phyloP scores from a whole-genome alignment of 2,329 filamentous ascomycete species.

The Paecilomyces sp. region DNA sequence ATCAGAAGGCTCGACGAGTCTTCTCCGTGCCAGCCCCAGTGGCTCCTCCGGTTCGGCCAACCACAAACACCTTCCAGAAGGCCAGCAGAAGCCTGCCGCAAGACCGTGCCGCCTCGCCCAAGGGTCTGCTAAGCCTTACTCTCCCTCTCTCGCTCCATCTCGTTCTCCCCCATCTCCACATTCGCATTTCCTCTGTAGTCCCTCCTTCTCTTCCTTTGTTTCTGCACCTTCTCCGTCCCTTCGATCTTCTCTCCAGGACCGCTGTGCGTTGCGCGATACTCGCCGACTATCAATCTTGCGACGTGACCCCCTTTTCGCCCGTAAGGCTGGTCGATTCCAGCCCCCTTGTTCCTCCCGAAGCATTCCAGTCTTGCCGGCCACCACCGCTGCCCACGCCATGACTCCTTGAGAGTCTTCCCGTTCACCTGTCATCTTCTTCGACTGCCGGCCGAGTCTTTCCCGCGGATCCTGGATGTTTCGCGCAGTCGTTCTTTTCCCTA shows the following conservation, averaged over 20 bases:
- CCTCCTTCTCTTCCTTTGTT: constrained; percentile 6
- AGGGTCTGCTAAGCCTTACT: neutral
- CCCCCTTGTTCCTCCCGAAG: neutral
- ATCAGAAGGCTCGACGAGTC: neutral
- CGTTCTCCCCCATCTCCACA: constrained; percentile 1
- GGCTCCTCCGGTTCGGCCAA: constrained; percentile 2
- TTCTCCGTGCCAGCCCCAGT: constrained; percentile 1
- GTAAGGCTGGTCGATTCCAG: neutral
- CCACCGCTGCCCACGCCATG: constrained; percentile 12
- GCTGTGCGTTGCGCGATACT: neutral
- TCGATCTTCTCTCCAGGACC: constrained; percentile 1
- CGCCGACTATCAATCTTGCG: neutral
- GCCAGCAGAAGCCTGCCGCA: constrained; percentile 6
- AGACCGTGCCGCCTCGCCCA: neutral
- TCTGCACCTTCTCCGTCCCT: constrained; percentile 3
- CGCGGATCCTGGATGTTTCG: constrained; percentile 11
- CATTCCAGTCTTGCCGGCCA: constrained; percentile 5
- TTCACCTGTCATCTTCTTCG: constrained; percentile 8
- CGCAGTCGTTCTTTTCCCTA: constrained; percentile 4
- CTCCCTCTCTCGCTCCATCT: constrained; percentile 4
- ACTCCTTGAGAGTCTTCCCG: constrained; percentile 12
- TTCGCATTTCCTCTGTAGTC: constrained; percentile 6
- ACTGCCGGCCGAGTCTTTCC: constrained; percentile 4
- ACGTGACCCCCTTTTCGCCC: neutral
- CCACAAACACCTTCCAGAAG: constrained; percentile 16